Evolutionary conservation across 495 filamentous ascomycete species (phyloP).

Genomic region (Talaromyces nanjingensis): DNA sequence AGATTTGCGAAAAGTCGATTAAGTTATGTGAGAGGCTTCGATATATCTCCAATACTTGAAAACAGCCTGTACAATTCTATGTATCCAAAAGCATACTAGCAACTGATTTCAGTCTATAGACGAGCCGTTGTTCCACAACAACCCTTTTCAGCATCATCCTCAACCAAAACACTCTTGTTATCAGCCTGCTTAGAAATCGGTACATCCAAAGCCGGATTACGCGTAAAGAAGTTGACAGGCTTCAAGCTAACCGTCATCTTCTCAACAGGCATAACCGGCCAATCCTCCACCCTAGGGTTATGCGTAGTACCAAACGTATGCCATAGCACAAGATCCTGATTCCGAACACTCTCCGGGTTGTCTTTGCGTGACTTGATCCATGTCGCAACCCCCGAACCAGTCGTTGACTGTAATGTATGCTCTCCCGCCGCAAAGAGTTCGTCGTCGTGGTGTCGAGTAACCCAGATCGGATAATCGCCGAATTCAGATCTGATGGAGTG

Average conservation of each 20-base stretch:
- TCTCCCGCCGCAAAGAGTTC: conserved; percentile 73
- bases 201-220: conserved; percentile 52
- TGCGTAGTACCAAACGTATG: conserved; percentile 55
- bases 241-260: conserved; percentile 48
- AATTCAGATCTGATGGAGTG: conserved; percentile 74
- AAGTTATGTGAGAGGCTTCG: no score
- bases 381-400: conserved; percentile 35
- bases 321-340: conserved; percentile 43
- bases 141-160: background rate
- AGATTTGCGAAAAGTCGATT: no score
- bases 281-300: conserved; percentile 52
- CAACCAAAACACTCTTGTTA: conserved; percentile 25
- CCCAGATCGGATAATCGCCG: conserved; percentile 68
- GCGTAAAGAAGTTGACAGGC: conserved; percentile 65
- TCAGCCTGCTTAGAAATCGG: conserved; percentile 13
- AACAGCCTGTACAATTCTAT: no score
- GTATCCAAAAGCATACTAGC: background rate
- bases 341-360: conserved; percentile 28
- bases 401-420: conserved; percentile 73
- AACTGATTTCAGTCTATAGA: conserved; percentile 9
- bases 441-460: conserved; percentile 63
- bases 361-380: conserved; percentile 9
- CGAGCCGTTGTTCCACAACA: background rate
- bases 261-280: conserved; percentile 54
- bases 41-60: no score